phyloP scores from a whole-genome alignment of 257 asterid genomes.

The Nicotiana paniculata region DNA sequence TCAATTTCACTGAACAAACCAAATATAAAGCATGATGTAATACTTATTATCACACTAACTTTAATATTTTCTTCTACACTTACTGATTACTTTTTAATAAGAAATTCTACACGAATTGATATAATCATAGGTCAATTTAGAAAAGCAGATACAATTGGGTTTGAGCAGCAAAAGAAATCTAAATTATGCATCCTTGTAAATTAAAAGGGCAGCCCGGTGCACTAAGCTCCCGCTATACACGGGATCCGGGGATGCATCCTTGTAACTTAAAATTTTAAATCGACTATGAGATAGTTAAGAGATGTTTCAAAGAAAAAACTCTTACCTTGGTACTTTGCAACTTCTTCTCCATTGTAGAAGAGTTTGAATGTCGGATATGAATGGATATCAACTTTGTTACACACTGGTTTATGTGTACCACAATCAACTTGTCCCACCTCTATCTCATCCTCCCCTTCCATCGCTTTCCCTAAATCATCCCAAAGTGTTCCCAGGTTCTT shows the following conservation, averaged over 20 bases:
- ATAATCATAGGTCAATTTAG: neutral
- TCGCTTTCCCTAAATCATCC: slow-evolving; percentile 93
- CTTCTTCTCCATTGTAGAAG: slow-evolving; percentile 91
- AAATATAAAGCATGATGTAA: neutral
- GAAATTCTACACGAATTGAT: neutral
- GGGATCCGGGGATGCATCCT: neutral
- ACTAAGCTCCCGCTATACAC: too few relatives aligned
- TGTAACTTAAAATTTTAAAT: neutral
- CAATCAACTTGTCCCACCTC: slow-evolving; percentile 97
- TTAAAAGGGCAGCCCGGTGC: neutral
- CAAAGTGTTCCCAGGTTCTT: slow-evolving; percentile 86
- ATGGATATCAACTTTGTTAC: slow-evolving; percentile 84
- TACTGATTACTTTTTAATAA: neutral
- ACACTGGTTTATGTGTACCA: slow-evolving; percentile 61
- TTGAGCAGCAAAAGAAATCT: neutral
- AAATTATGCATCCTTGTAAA: neutral
- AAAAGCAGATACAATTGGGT: neutral
- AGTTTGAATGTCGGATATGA: slow-evolving; percentile 96
- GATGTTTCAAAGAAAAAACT: neutral
- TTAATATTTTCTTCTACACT: neutral
- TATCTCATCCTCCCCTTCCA: slow-evolving; percentile 95
- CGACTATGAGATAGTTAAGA: neutral
- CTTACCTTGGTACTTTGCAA: slow-evolving; percentile 76
- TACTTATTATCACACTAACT: neutral
- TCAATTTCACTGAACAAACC: neutral